Conservation (phyloP, 2,329 filamentous ascomycete genomes). For the Orbilia oligospora region DNA sequence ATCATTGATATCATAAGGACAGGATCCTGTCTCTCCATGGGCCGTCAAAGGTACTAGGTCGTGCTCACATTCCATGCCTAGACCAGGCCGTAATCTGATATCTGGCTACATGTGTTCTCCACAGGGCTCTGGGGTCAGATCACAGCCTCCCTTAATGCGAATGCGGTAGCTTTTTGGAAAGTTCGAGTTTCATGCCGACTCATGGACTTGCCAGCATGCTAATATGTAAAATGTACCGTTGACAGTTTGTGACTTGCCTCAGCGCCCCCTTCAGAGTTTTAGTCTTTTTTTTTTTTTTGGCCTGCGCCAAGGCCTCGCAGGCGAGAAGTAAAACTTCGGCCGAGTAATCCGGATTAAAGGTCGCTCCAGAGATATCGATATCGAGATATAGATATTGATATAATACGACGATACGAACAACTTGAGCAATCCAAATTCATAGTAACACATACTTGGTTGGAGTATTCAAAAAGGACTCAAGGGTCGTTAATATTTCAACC, state of each 20-base stretch:
- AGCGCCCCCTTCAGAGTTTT: constrained; percentile 6
- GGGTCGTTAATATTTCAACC: neutral
- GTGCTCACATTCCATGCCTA: constrained; percentile 4
- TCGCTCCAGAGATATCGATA: neutral
- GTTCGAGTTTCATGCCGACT: constrained; percentile 54
- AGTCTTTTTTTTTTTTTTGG: neutral
- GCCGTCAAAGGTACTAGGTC: constrained; percentile 59
- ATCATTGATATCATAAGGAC: constrained; percentile 27
- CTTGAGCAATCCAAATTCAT: no score
- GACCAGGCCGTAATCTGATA: constrained; percentile 6
- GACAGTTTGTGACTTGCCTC: constrained; percentile 17
- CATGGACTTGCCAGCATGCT: neutral
- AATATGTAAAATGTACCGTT: neutral
- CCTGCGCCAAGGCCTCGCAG: neutral
- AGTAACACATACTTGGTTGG: neutral
- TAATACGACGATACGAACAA: constrained; percentile 1
- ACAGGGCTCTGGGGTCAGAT: constrained; percentile 11
- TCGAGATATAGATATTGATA: no score
- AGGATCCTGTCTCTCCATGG: constrained; percentile 61
- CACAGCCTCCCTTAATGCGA: constrained; percentile 27
- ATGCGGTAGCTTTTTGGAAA: constrained; percentile 42
- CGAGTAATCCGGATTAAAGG: neutral
- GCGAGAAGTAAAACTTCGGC: constrained; percentile 25
- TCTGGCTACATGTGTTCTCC: neutral
- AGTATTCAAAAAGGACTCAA: neutral